Evolutionary conservation across 2,329 filamentous ascomycete genomes (phyloP), one percentile per base, ranked within the genome.

Genomic region (Elsinoe batatas): DNA sequence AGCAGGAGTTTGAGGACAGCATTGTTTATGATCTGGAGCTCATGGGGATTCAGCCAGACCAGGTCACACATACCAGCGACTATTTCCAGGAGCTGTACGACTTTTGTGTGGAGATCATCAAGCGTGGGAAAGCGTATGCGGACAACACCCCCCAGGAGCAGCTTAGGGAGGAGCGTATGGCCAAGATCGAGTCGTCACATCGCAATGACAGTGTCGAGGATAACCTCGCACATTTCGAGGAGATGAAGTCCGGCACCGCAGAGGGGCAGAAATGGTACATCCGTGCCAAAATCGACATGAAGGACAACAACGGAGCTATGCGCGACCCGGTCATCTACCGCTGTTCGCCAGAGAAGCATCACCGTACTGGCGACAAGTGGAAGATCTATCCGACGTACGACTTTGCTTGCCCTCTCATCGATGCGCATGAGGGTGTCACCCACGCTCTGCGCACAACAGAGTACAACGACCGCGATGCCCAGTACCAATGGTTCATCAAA

Each of bases 241-340:
- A 91, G 75, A 96, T 96, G 91, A 93, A 89, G 76, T 79, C 80
- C 57, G 89, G 85, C 36, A 84, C 83, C 1, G 79, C 84, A 43
- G 83, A 90, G 69, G 91, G 91, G 56, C 71, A 83, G 49, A 82
- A 79, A 66, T 89, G 90, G 81, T 95, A 89, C 72, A 93, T 96
- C 61, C 85, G 91, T 58, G 91, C 91, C 56, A 95, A 91, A 77
- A 87, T 96, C 64, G 91, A 87, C 0, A 80, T 86, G 61, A 88
- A 95, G 69, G 86, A 93, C 72, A 86, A 85, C 59, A 96, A 96
- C 77, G 93, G 93, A 73, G 88, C 91, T 54, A 84, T 96, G 80
- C 81, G 91, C 61, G 91, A 96, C 69, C 91, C 91, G n/a, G 90
- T 96, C 70, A 91, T 96, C 70, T 96, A 95, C 78, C 84, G 91